phyloP scores from a whole-genome alignment of 2,329 filamentous ascomycete genomes.

The Sporothrix dimorphospora region DNA sequence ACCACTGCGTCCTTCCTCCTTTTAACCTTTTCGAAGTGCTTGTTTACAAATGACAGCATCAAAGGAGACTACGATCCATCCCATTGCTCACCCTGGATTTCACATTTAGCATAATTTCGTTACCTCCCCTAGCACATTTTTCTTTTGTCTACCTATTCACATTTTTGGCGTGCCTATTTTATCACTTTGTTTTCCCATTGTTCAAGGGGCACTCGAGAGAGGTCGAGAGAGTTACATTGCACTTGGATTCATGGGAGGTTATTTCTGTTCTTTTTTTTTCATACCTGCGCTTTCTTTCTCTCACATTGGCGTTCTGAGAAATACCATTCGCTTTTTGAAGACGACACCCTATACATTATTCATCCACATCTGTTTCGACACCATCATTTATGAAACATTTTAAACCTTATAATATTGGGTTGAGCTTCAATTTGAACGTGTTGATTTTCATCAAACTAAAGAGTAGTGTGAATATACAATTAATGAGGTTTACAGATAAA shows the following conservation, averaged over 20 bases:
- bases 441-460: background rate
- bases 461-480: background rate
- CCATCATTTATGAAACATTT: background rate
- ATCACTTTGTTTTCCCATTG: background rate
- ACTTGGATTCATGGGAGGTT: background rate
- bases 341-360: background rate
- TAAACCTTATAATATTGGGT: background rate
- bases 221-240: background rate
- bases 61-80: no score
- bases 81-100: background rate
- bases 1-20: background rate
- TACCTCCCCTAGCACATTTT: background rate
- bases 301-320: conserved; percentile 8
- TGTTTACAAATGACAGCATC: background rate
- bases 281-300: background rate
- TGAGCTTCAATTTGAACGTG: background rate
- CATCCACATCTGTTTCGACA: background rate
- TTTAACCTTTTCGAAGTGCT: background rate
- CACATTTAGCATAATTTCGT: background rate
- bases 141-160: background rate
- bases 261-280: background rate
- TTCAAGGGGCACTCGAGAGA: background rate
- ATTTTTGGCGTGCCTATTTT: background rate
- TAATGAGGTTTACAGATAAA: background rate
- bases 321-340: conserved; percentile 5